These are phyloP conservation scores for Crucibulum laeve DNA, from an alignment of 768 basidiomycete genomes.

Conservation along the genomic window DNA sequence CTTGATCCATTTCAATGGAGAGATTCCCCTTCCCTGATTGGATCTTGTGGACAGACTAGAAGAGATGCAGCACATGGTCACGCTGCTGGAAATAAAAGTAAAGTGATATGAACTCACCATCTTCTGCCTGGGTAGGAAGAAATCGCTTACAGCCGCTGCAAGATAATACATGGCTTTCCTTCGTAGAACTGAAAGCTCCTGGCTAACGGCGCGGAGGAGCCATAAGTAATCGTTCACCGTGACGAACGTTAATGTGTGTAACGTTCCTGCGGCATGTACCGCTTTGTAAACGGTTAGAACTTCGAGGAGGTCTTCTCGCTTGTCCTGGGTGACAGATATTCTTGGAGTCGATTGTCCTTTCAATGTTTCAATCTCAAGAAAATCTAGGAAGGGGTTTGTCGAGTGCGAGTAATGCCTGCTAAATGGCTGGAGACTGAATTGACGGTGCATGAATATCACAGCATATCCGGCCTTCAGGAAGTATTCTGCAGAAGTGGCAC, in stretches of 20 bases:
- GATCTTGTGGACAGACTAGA: constrained; percentile 91
- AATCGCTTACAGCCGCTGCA: constrained; percentile 97
- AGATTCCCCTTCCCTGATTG: constrained; percentile 94
- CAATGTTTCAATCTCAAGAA: constrained; percentile 65
- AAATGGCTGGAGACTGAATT: constrained; percentile 97
- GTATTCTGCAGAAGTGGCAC: constrained; percentile 97
- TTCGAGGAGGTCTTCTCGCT: constrained; percentile 61
- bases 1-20: constrained; percentile 97
- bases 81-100: neutral
- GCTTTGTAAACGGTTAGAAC: constrained; percentile 78
- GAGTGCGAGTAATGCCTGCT: constrained; percentile 98
- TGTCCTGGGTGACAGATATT: constrained; percentile 65
- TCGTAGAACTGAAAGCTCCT: constrained; percentile 68
- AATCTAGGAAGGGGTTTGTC: constrained; percentile 95
- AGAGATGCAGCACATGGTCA: neutral
- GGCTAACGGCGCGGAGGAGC: constrained; percentile 78
- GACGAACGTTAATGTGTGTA: constrained; percentile 86
- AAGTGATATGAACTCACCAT: constrained; percentile 62
- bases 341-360: constrained; percentile 27
- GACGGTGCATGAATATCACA: constrained; percentile 97
- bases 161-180: constrained; percentile 89
- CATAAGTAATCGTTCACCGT: constrained; percentile 97
- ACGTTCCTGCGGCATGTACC: constrained; percentile 66
- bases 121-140: constrained; percentile 88
- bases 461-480: constrained; percentile 93